Conservation (phyloP, 73 alveolate genomes). For the Diophrys appendiculata region DNA sequence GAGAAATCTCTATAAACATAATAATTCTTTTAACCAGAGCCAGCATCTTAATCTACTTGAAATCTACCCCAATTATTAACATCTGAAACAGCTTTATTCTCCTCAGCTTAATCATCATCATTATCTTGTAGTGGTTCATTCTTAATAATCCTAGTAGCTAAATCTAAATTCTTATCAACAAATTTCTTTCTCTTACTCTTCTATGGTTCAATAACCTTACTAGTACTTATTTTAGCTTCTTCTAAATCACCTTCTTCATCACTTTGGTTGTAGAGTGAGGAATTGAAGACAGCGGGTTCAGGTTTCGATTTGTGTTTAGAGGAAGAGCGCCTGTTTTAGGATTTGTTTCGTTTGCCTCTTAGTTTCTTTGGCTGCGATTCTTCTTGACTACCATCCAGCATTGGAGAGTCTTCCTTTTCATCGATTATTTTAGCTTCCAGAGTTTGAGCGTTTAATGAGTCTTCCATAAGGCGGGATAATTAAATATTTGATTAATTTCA, state of each 20-base stretch:
- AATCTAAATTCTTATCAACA: not conserved
- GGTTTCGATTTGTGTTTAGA: not conserved
- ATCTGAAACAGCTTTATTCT: not conserved
- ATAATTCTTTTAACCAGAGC: not conserved
- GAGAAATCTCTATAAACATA: conserved; percentile 51
- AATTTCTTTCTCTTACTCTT: not conserved
- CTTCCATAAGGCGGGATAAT: conserved; percentile 1
- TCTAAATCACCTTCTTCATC: not conserved
- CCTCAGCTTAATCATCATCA: not conserved
- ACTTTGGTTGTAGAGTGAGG: not conserved
- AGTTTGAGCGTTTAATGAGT: not conserved
- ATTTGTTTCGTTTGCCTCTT: not conserved
- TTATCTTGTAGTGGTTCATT: not conserved
- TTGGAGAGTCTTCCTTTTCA: no score
- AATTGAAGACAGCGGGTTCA: no score
- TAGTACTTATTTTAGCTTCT: not conserved
- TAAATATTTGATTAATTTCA: not conserved
- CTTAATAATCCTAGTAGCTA: not conserved
- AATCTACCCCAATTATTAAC: not conserved
- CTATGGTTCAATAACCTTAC: not conserved
- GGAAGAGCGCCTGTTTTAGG: not conserved
- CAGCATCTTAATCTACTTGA: conserved; percentile 8
- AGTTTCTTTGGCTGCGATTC: not conserved
- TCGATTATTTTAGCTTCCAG: no score
- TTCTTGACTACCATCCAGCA: not conserved